A percentile compares a stretch with the other conserved stretches of the same genome.
Conservation (phyloP, 2,329 filamentous ascomycete genomes). For the Erysiphe pulchra region DNA sequence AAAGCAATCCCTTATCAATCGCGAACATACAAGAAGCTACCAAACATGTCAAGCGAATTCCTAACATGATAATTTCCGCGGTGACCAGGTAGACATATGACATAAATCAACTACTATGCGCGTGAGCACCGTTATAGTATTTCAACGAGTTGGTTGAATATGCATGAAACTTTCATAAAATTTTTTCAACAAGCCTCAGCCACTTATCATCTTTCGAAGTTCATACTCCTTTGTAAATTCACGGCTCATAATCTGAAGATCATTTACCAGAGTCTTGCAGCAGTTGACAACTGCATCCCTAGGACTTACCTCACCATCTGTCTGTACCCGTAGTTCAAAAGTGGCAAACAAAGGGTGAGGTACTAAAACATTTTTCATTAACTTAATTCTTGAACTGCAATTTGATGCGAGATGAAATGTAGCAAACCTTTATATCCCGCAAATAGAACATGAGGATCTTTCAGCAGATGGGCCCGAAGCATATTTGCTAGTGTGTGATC, state of each 20-base stretch:
- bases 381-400: background rate
- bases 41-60: no score
- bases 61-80: no score
- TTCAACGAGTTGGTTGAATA: no score
- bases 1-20: no score
- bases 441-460: slow-evolving; percentile 64
- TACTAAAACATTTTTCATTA: slow-evolving; percentile 4
- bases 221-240: slow-evolving; percentile 89
- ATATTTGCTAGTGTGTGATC: slow-evolving; percentile 91
- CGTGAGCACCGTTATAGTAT: no score
- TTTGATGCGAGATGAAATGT: background rate
- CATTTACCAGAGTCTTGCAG: slow-evolving; percentile 59
- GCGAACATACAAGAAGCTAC: no score
- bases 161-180: no score
- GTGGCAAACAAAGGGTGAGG: slow-evolving; percentile 20
- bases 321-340: slow-evolving; percentile 64
- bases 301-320: slow-evolving; percentile 68
- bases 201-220: slow-evolving; percentile 55
- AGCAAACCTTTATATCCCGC: slow-evolving; percentile 64
- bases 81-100: no score
- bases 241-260: slow-evolving; percentile 54
- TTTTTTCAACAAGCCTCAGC: background rate
- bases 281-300: slow-evolving; percentile 64
- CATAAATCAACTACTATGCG: no score
- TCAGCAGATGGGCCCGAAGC: slow-evolving; percentile 61